phyloP scores from a whole-genome alignment of 176 grass and related monocot species.

The Oryza longistaminata region DNA sequence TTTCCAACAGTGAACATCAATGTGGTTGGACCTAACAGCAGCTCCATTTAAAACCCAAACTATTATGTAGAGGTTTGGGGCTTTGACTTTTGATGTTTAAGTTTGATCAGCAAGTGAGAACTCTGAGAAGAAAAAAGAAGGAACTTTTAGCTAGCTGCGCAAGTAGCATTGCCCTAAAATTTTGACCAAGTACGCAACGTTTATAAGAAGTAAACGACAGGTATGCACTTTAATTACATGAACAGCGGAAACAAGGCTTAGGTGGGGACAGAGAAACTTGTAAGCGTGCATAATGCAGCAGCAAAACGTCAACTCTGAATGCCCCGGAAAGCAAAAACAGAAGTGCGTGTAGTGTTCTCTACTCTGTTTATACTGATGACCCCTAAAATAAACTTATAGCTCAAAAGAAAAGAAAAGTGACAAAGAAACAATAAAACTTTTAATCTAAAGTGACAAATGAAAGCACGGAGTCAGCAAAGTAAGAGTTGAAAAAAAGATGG shows the following conservation, averaged over 20 bases:
- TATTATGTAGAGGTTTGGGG: background rate
- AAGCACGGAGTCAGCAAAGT: background rate
- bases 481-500: background rate
- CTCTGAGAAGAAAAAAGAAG: background rate
- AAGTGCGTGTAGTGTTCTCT: background rate
- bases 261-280: background rate
- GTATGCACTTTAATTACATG: background rate
- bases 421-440: too few species aligned
- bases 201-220: background rate
- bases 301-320: background rate
- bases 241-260: background rate
- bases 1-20: background rate
- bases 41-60: background rate
- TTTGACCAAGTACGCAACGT: background rate
- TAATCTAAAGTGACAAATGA: background rate
- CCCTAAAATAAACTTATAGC: too few species aligned
- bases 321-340: background rate
- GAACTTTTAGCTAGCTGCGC: background rate
- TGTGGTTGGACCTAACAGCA: conserved; percentile 35
- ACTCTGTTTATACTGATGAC: too few species aligned
- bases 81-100: conserved; percentile 15
- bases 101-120: conserved; percentile 16
- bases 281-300: background rate
- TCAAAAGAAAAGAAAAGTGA: too few species aligned
- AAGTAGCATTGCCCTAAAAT: background rate